Percentiles rank a stretch among this genome's conserved stretches.
phyloP scores from a whole-genome alignment of 2,329 filamentous ascomycete species.

The Fusarium staphyleae region DNA sequence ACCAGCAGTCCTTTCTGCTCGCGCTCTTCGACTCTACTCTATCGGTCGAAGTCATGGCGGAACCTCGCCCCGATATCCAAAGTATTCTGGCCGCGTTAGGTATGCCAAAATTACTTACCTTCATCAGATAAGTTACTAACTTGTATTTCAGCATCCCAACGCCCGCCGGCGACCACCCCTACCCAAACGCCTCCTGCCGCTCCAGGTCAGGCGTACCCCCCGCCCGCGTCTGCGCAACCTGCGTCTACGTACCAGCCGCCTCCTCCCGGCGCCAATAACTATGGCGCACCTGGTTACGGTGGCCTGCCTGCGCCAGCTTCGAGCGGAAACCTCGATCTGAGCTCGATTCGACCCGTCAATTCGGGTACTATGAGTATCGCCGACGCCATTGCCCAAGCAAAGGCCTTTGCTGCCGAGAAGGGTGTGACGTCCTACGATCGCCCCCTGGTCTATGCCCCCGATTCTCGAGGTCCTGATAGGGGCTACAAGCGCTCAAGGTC shows the following conservation, averaged over 20 bases:
- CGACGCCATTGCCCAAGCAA: slow-evolving; percentile 85
- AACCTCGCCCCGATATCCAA: slow-evolving; percentile 44
- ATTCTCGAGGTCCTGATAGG: slow-evolving; percentile 50
- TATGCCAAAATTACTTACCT: slow-evolving; percentile 42
- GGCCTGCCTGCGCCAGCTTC: slow-evolving; percentile 71
- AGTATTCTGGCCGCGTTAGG: slow-evolving; percentile 59
- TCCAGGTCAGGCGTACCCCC: slow-evolving; percentile 50
- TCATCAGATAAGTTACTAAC: slow-evolving; percentile 30
- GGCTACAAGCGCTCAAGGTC: slow-evolving; percentile 71
- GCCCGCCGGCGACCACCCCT: slow-evolving; percentile 51
- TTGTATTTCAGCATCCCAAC: slow-evolving; percentile 51
- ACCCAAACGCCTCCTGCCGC: slow-evolving; percentile 52
- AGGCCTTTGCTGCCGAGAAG: slow-evolving; percentile 81
- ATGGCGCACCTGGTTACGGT: slow-evolving; percentile 49
- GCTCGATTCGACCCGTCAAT: slow-evolving; percentile 78
- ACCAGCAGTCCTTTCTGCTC: slow-evolving; percentile 15
- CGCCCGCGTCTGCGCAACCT: slow-evolving; percentile 47
- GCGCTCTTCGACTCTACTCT: slow-evolving; percentile 16
- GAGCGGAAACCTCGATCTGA: slow-evolving; percentile 81
- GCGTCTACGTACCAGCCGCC: slow-evolving; percentile 50
- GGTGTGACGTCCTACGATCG: slow-evolving; percentile 71
- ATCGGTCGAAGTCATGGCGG: slow-evolving; percentile 34
- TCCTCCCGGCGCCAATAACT: slow-evolving; percentile 38
- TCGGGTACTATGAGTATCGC: slow-evolving; percentile 84
- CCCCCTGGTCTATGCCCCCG: slow-evolving; percentile 54